phyloP scores from a whole-genome alignment of 352 stramenopile genomes.

The Pythium apleroticum region DNA sequence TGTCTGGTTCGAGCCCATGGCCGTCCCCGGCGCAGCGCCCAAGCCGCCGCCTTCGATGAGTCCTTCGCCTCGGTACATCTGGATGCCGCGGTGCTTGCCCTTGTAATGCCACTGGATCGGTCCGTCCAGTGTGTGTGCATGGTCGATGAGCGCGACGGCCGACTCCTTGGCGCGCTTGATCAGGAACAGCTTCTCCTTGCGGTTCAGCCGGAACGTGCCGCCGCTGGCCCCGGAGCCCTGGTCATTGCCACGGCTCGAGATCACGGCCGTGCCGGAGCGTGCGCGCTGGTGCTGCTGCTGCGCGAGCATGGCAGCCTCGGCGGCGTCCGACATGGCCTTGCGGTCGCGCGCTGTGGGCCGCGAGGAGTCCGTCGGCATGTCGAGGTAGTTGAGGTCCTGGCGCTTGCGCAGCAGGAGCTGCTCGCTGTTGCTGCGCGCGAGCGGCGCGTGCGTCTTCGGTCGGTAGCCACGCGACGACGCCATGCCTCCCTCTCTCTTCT shows the following conservation, averaged over 20 bases:
- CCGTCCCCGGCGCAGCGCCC: not conserved
- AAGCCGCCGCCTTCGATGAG: conserved; percentile 34
- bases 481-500: not conserved
- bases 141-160: conserved; percentile 62
- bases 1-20: not conserved
- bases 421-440: conserved; percentile 27
- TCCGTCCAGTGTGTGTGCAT: conserved; percentile 70
- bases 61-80: conserved; percentile 80
- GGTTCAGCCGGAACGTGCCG: conserved; percentile 15
- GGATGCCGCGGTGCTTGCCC: conserved; percentile 69
- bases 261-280: conserved; percentile 9
- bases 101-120: conserved; percentile 78
- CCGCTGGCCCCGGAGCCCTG: not conserved
- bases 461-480: not conserved
- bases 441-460: not conserved
- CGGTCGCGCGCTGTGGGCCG: conserved; percentile 11
- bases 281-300: conserved; percentile 14
- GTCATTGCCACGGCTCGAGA: conserved; percentile 18
- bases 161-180: conserved; percentile 69
- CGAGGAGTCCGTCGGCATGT: not conserved
- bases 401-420: conserved; percentile 26
- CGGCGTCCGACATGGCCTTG: conserved; percentile 24
- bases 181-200: conserved; percentile 47
- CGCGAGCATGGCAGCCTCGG: conserved; percentile 12
- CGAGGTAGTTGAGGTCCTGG: conserved; percentile 22